Evolutionary conservation across 2,329 filamentous ascomycete species (phyloP).

Genomic region (Fusarium decemcellulare): DNA sequence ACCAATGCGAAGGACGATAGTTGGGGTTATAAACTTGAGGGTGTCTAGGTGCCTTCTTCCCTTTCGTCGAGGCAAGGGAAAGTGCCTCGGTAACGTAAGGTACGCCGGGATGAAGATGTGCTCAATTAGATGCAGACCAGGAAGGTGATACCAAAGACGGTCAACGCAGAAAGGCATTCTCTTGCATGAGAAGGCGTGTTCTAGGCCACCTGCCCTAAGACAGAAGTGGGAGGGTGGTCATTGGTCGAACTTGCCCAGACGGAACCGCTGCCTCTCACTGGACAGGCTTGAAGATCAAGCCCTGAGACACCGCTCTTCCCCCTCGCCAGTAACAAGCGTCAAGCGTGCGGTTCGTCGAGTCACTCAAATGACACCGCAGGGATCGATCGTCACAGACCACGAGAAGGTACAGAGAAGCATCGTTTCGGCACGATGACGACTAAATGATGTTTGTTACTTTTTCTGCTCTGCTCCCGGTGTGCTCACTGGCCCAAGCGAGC

Average conservation of each 20-base stretch:
- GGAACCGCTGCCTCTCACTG: too few relatives aligned
- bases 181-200: conserved; percentile 3
- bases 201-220: conserved; percentile 4
- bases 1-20: neutral
- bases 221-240: neutral
- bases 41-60: neutral
- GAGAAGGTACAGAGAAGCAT: neutral
- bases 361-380: neutral
- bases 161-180: neutral
- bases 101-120: neutral
- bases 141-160: conserved; percentile 1
- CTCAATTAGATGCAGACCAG: neutral
- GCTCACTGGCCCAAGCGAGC: conserved; percentile 9
- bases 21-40: neutral
- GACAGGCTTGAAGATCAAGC: neutral
- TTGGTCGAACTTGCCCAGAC: neutral
- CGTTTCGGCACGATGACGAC: conserved; percentile 25
- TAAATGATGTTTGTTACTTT: conserved; percentile 13
- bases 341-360: conserved; percentile 4
- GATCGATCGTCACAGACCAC: too few relatives aligned
- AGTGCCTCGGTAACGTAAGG: conserved; percentile 14
- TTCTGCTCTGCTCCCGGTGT: neutral
- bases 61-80: neutral
- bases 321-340: conserved; percentile 10
- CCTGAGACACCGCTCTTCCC: conserved; percentile 19